Evolutionary conservation across 2,329 filamentous ascomycete species (phyloP), one percentile per base, ranked within the genome.

Genomic region (Myotisia sp.): DNA sequence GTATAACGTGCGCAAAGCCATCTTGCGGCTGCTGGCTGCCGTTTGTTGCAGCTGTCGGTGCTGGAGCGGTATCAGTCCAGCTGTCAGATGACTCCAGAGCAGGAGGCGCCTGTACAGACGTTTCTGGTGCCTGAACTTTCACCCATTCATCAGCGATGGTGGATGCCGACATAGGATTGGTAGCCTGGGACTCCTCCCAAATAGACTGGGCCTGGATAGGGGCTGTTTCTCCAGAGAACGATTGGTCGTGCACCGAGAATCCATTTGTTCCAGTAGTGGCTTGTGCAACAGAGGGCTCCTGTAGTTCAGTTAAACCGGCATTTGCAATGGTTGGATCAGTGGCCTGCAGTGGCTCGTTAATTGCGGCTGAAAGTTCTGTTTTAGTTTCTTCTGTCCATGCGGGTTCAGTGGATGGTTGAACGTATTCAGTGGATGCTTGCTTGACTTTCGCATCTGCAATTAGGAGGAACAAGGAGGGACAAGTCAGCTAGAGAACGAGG

Each of bases 41-140:
- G 10, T 18, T 26, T 22, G 46, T 42, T 4, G 43, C 32, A 19
- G 55, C 44, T 23, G 54, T 54, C 36, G 54, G 56, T 39, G 75
- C 71, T 12, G 78, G 72, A 46, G 80, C 71, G 40, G 90, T 81
- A 48, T 92, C 84, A 17, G 82, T 82, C 82, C 82, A 92, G 48
- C 76, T 84, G 51, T 79, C 74, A 19, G 66, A 65, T 48, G 68
- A 67, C 12, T 54, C 47, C 24, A 27, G 27, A 2, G 40, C 36
- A 14, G 26, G 36, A 6, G 13, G 29, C 23, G 20, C 28, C 29
- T 32, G 34, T 12, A 33, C 14, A 14, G 13, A 20, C 62, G 56
- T 6, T 63, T 61, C 5, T 23, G 68, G 73, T 41, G 90, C 81
- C 33, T 82, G 74, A 28, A 82, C 65, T 53, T 84, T 74, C 40